These are phyloP conservation scores for Basipetospora chlamydospora DNA, from an alignment of 2,329 filamentous ascomycete species.

Conservation along the genomic window DNA sequence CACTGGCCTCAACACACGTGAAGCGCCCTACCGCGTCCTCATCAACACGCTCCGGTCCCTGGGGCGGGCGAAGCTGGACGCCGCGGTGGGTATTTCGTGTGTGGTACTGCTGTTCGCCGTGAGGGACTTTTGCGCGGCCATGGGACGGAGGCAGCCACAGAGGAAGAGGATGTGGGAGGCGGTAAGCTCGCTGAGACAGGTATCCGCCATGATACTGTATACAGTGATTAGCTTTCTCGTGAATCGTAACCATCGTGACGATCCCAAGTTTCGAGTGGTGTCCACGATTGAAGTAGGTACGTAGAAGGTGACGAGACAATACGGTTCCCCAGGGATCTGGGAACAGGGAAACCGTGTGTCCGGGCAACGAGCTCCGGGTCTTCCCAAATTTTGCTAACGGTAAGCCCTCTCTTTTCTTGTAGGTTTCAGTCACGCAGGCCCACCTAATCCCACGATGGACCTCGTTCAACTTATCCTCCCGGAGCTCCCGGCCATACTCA, in stretches of 20 bases:
- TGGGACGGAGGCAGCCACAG: slow-evolving; percentile 45
- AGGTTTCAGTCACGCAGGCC: slow-evolving; percentile 50
- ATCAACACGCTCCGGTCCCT: slow-evolving; percentile 26
- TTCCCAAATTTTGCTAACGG: neutral
- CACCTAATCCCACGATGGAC: slow-evolving; percentile 38
- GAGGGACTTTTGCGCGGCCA: slow-evolving; percentile 41
- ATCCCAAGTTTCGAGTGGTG: slow-evolving; percentile 47
- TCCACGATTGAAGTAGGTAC: slow-evolving; percentile 49
- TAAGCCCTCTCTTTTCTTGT: neutral
- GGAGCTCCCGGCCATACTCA: slow-evolving; percentile 56
- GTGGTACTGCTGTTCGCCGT: slow-evolving; percentile 52
- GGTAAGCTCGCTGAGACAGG: slow-evolving; percentile 57
- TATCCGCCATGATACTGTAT: slow-evolving; percentile 62
- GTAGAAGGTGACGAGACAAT: slow-evolving; percentile 2
- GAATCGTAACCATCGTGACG: slow-evolving; percentile 35
- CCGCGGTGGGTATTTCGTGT: slow-evolving; percentile 57
- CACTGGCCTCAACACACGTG: slow-evolving; percentile 26
- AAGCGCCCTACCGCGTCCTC: slow-evolving; percentile 28
- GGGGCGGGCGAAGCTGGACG: slow-evolving; percentile 40
- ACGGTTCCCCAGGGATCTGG: too few species aligned
- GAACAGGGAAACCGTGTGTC: too few species aligned
- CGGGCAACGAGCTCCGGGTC: too few species aligned
- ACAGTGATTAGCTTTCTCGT: slow-evolving; percentile 58
- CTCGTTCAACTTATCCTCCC: slow-evolving; percentile 43
- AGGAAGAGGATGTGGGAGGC: slow-evolving; percentile 56